Evolutionary conservation across 352 stramenopile genomes (phyloP).

Genomic region (Phytophthora fragariaefolia): DNA sequence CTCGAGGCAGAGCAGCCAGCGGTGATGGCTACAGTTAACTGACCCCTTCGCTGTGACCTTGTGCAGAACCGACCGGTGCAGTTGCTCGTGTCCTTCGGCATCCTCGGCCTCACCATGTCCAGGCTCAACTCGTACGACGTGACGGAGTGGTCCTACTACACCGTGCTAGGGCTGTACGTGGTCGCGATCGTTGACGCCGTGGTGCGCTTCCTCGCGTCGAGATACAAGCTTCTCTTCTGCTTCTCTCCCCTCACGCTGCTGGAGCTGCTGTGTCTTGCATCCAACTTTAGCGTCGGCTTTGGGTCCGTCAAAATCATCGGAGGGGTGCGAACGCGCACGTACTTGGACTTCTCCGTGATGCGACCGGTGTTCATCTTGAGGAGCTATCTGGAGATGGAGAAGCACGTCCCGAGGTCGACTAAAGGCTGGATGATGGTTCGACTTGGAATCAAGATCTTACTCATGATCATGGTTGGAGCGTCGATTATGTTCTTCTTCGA

Average conservation of each 20-base stretch:
- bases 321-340: slow-evolving; percentile 69
- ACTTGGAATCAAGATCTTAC: slow-evolving; percentile 78
- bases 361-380: slow-evolving; percentile 80
- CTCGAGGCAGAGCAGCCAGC: too few relatives aligned
- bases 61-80: slow-evolving; percentile 80
- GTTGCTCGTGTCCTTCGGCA: slow-evolving; percentile 72
- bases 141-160: slow-evolving; percentile 66
- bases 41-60: not conserved
- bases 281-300: slow-evolving; percentile 79
- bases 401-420: slow-evolving; percentile 66
- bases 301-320: slow-evolving; percentile 65
- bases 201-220: slow-evolving; percentile 80
- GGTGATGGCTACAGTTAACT: too few relatives aligned
- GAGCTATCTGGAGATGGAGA: slow-evolving; percentile 89
- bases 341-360: slow-evolving; percentile 90
- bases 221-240: slow-evolving; percentile 85
- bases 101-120: slow-evolving; percentile 71
- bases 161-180: slow-evolving; percentile 65
- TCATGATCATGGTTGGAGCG: slow-evolving; percentile 84
- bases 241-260: slow-evolving; percentile 78
- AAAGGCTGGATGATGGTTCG: slow-evolving; percentile 87
- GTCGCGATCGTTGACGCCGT: slow-evolving; percentile 67
- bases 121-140: slow-evolving; percentile 83
- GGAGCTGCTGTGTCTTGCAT: slow-evolving; percentile 75
- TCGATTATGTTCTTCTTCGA: slow-evolving; percentile 90